phyloP scores from a whole-genome alignment of 108 stramenopile species.

The Tribonema minus region DNA sequence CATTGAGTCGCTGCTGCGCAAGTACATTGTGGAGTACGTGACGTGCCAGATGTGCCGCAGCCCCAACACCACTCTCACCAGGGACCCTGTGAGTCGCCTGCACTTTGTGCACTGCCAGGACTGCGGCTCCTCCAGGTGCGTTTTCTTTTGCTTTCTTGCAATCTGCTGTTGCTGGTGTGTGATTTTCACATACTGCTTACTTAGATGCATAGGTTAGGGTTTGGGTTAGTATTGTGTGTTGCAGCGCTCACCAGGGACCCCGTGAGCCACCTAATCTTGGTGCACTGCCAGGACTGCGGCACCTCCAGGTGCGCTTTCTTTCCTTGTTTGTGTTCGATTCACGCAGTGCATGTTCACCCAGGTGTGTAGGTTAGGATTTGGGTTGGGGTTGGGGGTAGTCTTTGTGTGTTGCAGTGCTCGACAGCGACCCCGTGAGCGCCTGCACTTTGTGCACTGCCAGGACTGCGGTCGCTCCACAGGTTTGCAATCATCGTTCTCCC shows the following conservation, averaged over 20 bases:
- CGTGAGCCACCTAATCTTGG: conserved; percentile 82
- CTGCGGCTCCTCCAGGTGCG: not conserved
- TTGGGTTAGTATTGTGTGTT: too few relatives aligned
- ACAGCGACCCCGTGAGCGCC: conserved; percentile 78
- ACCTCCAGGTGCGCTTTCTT: not conserved
- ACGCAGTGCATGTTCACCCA: too few relatives aligned
- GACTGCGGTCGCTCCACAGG: conserved; percentile 33
- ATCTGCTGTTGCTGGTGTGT: too few relatives aligned
- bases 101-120: conserved; percentile 91
- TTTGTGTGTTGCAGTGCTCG: too few relatives aligned
- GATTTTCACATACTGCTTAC: too few relatives aligned
- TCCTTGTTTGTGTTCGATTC: too few relatives aligned
- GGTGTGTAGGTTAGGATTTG: too few relatives aligned
- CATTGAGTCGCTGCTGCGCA: conserved; percentile 92
- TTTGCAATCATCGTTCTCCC: not conserved
- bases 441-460: conserved; percentile 91
- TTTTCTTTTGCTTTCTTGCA: not conserved
- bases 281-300: conserved; percentile 75
- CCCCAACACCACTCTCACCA: conserved; percentile 85
- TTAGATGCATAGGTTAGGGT: too few relatives aligned
- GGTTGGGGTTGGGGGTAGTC: too few relatives aligned
- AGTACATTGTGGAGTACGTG: conserved; percentile 98
- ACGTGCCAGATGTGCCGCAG: conserved; percentile 98
- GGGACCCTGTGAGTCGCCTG: conserved; percentile 81
- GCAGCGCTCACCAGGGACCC: conserved; percentile 83